phyloP scores from a whole-genome alignment of 192 early-diverging fungal genomes.

The Phycomyces blakesleeanus region DNA sequence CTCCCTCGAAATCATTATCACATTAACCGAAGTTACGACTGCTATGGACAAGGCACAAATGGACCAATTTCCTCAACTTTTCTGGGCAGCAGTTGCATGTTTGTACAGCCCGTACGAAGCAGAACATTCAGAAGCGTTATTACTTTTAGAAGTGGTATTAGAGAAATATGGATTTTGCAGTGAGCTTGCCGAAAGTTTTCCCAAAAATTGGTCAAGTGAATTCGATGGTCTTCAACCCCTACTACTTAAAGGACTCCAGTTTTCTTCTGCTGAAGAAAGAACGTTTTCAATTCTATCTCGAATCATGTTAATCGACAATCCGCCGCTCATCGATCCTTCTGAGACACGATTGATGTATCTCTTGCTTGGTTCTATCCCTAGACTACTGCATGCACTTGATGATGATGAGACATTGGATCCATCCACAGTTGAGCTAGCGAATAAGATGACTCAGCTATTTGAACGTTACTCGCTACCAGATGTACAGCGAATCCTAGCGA shows the following conservation, averaged over 20 bases:
- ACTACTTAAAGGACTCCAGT: slow-evolving; percentile 67
- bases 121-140: slow-evolving; percentile 69
- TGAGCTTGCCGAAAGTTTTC: slow-evolving; percentile 57
- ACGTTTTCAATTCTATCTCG: slow-evolving; percentile 57
- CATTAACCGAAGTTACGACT: slow-evolving; percentile 61
- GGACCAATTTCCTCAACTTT: slow-evolving; percentile 71
- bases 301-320: slow-evolving; percentile 52
- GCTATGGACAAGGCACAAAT: slow-evolving; percentile 50
- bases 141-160: slow-evolving; percentile 61
- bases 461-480: slow-evolving; percentile 45
- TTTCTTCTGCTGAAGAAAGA: slow-evolving; percentile 48
- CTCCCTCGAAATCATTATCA: slow-evolving; percentile 70
- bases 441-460: slow-evolving; percentile 42
- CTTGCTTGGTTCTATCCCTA: slow-evolving; percentile 66
- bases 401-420: slow-evolving; percentile 38
- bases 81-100: slow-evolving; percentile 77
- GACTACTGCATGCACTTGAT: slow-evolving; percentile 66
- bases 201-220: slow-evolving; percentile 68
- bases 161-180: slow-evolving; percentile 44
- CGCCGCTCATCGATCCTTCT: slow-evolving; percentile 59
- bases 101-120: slow-evolving; percentile 70
- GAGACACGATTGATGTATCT: slow-evolving; percentile 55
- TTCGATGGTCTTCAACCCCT: slow-evolving; percentile 76
- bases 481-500: slow-evolving; percentile 50
- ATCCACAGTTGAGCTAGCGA: slow-evolving; percentile 50